A percentile compares a stretch with the other conserved stretches of the same genome.
phyloP scores from a whole-genome alignment of 768 basidiomycete species.

The Gymnopilus dilepis region DNA sequence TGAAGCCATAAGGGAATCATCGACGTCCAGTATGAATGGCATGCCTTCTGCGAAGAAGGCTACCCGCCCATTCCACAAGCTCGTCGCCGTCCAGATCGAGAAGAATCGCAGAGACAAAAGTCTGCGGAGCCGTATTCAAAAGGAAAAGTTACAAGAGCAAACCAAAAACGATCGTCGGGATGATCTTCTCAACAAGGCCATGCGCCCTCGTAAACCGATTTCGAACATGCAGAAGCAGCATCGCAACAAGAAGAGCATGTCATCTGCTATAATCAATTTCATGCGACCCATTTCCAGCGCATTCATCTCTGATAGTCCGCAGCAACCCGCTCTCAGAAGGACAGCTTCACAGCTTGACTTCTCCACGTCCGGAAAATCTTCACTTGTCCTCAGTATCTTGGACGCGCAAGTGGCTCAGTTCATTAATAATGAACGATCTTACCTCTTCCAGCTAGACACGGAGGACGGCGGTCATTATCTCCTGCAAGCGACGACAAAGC shows the following conservation, averaged over 20 bases:
- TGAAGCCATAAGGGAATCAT: conserved; percentile 70
- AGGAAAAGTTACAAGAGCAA: conserved; percentile 81
- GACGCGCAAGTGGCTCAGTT: conserved; percentile 74
- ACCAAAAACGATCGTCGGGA: conserved; percentile 73
- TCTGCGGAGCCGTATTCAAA: conserved; percentile 69
- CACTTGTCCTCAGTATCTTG: conserved; percentile 74
- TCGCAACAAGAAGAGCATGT: conserved; percentile 89
- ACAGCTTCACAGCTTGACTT: conserved; percentile 82
- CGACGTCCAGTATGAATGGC: conserved; percentile 46
- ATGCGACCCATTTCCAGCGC: conserved; percentile 92
- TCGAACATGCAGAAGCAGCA: conserved; percentile 69
- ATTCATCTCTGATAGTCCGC: conserved; percentile 68
- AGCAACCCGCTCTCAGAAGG: conserved; percentile 50
- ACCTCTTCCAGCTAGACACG: conserved; percentile 81
- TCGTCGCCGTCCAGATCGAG: conserved; percentile 72
- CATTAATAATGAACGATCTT: conserved; percentile 83
- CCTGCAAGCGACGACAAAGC: conserved; percentile 71
- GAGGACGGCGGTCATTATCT: conserved; percentile 88
- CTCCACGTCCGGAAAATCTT: conserved; percentile 69
- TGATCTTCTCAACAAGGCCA: conserved; percentile 75
- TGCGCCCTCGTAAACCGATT: conserved; percentile 61
- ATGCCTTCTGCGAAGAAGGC: conserved; percentile 56
- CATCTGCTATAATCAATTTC: conserved; percentile 74
- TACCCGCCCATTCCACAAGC: conserved; percentile 68
- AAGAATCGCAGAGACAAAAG: conserved; percentile 81